Percentiles rank a stretch among this genome's conserved stretches.
phyloP scores from a whole-genome alignment of 2,329 filamentous ascomycete genomes.

The Diplodia mutila region DNA sequence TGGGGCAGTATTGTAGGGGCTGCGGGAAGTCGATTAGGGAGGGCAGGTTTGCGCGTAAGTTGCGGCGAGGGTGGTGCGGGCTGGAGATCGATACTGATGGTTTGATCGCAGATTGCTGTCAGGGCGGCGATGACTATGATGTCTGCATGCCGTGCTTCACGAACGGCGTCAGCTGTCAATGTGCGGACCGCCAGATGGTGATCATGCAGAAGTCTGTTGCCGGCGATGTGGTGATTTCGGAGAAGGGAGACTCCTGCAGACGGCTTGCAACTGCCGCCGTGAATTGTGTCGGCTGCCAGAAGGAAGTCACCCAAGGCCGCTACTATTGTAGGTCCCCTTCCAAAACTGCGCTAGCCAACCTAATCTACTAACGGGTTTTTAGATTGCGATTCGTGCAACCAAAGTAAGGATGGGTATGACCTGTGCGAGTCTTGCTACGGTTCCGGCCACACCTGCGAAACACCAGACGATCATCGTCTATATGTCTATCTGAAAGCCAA shows the following conservation, averaged over 20 bases:
- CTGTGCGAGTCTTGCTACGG: constrained; percentile 2
- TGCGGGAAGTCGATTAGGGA: constrained; percentile 12
- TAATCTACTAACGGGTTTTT: background rate
- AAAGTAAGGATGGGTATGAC: constrained; percentile 1
- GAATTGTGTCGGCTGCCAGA: background rate
- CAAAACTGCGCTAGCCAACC: background rate
- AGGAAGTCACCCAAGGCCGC: background rate
- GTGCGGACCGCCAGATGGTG: background rate
- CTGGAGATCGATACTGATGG: background rate
- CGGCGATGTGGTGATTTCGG: constrained; percentile 5
- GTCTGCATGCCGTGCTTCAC: constrained; percentile 6
- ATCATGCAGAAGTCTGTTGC: constrained; percentile 18
- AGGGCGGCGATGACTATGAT: constrained; percentile 4
- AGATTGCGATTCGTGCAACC: constrained; percentile 7
- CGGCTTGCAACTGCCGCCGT: background rate
- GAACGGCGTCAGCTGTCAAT: background rate
- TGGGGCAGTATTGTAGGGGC: constrained; percentile 18
- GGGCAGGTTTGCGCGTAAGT: constrained; percentile 19
- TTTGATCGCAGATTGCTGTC: constrained; percentile 7
- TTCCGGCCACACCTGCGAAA: constrained; percentile 1
- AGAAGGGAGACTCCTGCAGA: constrained; percentile 2
- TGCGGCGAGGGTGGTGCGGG: fast-evolving
- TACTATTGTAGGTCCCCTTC: background rate
- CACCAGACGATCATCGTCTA: constrained; percentile 2
- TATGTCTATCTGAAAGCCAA: constrained; percentile 11